These are phyloP conservation scores for Nelumbo lutea DNA, from an alignment of 164 flowering plant genomes.

Conservation along the genomic window DNA sequence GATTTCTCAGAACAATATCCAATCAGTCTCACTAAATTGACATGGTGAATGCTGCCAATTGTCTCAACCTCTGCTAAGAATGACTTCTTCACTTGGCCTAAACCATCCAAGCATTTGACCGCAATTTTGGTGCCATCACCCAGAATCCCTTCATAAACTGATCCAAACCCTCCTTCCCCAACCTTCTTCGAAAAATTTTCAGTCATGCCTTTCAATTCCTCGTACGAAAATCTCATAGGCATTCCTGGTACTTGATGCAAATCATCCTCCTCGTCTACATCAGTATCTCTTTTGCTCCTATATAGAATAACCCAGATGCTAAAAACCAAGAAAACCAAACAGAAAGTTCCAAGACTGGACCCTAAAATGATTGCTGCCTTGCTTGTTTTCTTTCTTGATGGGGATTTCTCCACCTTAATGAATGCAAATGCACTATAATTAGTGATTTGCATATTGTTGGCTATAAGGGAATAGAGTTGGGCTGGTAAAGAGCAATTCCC, in stretches of 20 bases:
- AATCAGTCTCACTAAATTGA: slow-evolving; percentile 23
- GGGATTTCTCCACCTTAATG: slow-evolving; percentile 7
- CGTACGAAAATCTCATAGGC: too few relatives aligned
- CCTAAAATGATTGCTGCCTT: neutral
- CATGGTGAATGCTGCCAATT: slow-evolving; percentile 28
- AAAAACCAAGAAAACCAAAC: neutral
- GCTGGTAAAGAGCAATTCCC: slow-evolving; percentile 22
- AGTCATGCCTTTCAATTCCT: too few relatives aligned
- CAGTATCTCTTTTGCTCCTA: neutral
- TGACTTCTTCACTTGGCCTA: slow-evolving; percentile 18
- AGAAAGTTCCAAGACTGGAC: too few relatives aligned
- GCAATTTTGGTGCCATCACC: neutral
- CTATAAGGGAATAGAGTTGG: slow-evolving; percentile 16
- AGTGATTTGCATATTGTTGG: neutral
- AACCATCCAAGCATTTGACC: neutral
- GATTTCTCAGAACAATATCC: slow-evolving; percentile 24
- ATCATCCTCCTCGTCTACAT: neutral
- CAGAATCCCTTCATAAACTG: too few relatives aligned
- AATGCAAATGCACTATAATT: slow-evolving; percentile 3
- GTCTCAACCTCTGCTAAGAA: slow-evolving; percentile 26
- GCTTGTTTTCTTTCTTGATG: neutral
- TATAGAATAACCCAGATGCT: neutral
- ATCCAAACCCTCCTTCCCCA: too few relatives aligned
- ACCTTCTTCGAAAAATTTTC: too few relatives aligned
- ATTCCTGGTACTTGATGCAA: neutral